Base-by-base conservation (phyloP, 805 yeast species). In the Brettanomyces anomalus region DNA sequence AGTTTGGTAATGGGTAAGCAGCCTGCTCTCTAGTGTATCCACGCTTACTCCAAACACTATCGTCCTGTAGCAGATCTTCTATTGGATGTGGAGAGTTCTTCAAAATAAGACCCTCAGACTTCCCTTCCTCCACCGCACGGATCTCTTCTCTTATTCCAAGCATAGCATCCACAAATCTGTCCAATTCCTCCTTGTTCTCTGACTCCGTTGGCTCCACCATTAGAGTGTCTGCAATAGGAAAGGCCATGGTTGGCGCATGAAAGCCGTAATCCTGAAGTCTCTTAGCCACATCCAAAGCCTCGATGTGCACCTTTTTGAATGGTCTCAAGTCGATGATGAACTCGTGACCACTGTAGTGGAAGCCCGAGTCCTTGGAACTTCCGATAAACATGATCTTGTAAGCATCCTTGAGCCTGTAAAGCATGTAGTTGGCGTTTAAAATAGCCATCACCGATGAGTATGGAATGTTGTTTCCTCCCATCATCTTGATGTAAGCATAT, bases 191-290 rank as follows among this genome's bases (percentile, higher is more conserved):
- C 56, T 82, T 66, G 57, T 87, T 79, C 67, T 93, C 98, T 16
- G 93, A 81, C 67, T 93, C 98, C 3, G 98, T 93, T 46, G 98
- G 98, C 68, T 93, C 98, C 49, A 93, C 79, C 98, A 93, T 93
- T 54, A 93, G 73, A 2, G 98, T 93, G 48, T 95, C 95, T 4
- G 97, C 90, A 41, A 93, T 95, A 8, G 98, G 98, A 85, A 93
- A 93, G 3, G 97, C 93, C 85, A 93, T 81, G 20, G 98, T 93
- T 48, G 98, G 98, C 1, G 96, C 96, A 65, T 93, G 98, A 78
- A 93, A 93, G 0, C 97, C 96, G 61, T 90, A 93, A 66, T 93
- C 98, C 67, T 93, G 97, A 47, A 93, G 72, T 64, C 98, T 79
- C 70, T 93, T 93, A 44, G 98, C 97, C 46, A 93, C 80, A 61